Percentiles rank a stretch among this genome's conserved stretches.
Evolutionary conservation across 495 filamentous ascomycete species (phyloP).

Genomic region (Podospora pseudoanserina): DNA sequence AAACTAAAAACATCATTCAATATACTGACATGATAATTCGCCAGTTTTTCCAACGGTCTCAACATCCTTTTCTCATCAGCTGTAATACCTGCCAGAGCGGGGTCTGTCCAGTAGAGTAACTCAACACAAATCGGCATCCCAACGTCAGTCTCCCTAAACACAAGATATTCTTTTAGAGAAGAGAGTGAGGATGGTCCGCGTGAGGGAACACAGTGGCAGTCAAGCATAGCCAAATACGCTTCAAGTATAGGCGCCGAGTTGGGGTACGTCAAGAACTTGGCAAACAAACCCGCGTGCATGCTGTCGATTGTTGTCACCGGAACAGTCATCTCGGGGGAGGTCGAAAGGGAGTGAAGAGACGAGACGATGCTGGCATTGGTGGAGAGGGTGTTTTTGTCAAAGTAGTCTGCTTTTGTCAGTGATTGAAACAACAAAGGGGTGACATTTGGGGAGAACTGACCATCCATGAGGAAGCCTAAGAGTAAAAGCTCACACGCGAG

Average conservation of each 20-base stretch:
- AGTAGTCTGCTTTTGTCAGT: constrained; percentile 14
- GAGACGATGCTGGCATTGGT: constrained; percentile 14
- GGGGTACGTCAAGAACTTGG: constrained; percentile 12
- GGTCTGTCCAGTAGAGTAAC: constrained; percentile 20
- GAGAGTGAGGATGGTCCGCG: constrained; percentile 2
- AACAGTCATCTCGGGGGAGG: constrained; percentile 15
- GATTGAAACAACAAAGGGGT: background rate
- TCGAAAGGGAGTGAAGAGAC: constrained; percentile 12
- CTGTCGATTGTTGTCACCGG: constrained; percentile 14
- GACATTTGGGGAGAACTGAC: constrained; percentile 6
- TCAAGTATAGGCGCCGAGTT: constrained; percentile 10
- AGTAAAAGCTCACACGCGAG: constrained; percentile 26
- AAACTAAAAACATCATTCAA: constrained; percentile 23
- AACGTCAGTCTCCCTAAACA: constrained; percentile 22
- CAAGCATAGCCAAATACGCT: constrained; percentile 18
- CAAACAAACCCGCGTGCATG: constrained; percentile 19
- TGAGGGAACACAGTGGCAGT: constrained; percentile 15
- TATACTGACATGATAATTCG: constrained; percentile 21
- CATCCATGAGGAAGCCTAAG: constrained; percentile 27
- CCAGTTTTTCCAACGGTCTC: constrained; percentile 15
- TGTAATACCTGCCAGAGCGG: background rate
- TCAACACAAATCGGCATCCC: constrained; percentile 20
- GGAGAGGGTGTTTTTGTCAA: constrained; percentile 18
- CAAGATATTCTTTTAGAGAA: constrained; percentile 20
- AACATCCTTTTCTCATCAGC: background rate